Base-by-base conservation (phyloP, 2,329 filamentous ascomycete genomes). In the Grosmannia serpens region DNA sequence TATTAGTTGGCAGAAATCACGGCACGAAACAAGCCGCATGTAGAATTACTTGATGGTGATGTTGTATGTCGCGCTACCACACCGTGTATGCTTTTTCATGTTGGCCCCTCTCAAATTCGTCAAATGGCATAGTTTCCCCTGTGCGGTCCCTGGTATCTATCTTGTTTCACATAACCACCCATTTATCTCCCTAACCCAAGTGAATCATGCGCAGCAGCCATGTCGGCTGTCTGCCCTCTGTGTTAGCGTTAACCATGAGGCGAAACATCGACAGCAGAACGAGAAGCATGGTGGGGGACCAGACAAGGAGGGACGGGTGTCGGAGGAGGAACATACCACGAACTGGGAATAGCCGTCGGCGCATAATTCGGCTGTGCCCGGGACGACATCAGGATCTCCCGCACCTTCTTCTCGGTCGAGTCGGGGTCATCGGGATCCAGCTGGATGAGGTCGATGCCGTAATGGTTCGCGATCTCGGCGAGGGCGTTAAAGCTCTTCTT, bases 401-500 rank as follows among this genome's bases (percentile, higher is more conserved):
- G 89, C 59, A 96, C 87, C 63, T 85, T 82, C 53, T 84, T 81
- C 75, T 97, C 92, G 1, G 94, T 90, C 59, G 84, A 78, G 67
- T 97, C 94, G 91, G 92, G 96, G 69, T 99, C 91, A 29, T 85
- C 81, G 3, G 89, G 89, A 63, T 91, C 85, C 54, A 99, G 82
- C 64, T 86, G 85, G 53, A 89, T 84, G 61, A 96, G 83, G 65
- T 91, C 83, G 51, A 94, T 91, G 59, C 82, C 80, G 72, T 95
- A 96, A 70, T 88, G 86, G 17, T 80, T 74, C 60, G 88, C 86
- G 67, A 97, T 99, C n/a, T 82, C 74, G 65, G 84, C 83, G 53
- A 99, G 81, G 65, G 89, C 87, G 51, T 82, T 71, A 80, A 85
- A 97, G 70, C 90, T 94, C 65, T 82, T 82, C 69, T 85, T 84